Evolutionary conservation across 768 basidiomycete genomes (phyloP), one percentile per base, ranked within the genome.

Genomic region (Suillus brevipes): DNA sequence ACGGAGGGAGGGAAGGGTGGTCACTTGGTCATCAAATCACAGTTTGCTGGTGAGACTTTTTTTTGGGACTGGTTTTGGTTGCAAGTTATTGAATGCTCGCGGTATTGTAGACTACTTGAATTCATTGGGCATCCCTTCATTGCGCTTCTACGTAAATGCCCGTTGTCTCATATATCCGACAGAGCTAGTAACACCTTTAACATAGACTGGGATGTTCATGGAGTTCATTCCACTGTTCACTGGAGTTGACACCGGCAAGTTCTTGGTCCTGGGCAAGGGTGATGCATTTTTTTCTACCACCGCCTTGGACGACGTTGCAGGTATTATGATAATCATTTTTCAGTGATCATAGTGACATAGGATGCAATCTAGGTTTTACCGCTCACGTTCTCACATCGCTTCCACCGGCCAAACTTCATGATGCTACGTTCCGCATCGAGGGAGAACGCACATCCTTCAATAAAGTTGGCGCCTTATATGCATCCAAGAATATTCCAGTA

Each of bases 351-450:
- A 20, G 12, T 63, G 31, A 45, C 61, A 43, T 7, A 61, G 10
- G 28, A 60, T 9, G 13, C 20, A 9, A 28, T 43, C 18, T 28
- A 80, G 79, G 78, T n/a, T 80, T 78, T 49, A 53, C 76, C 36
- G 79, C 72, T 20, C 67, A 80, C 55, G 59, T 71, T 59, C 72
- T 80, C 61, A 79, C 78, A 12, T 70, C 74, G 1, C 63, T 78
- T 3, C 72, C 77, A 0, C 43, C 66, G 0, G 61, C 66, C 16
- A 65, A 70, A 31, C 71, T 78, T 14, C 70, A 73, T 14, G 64
- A 80, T 60, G 68, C 62, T 3, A 73, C 73, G 6, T 77, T 79
- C 70, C 78, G 78, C 23, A 71, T 80, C 40, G 66, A 80, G 63
- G 80, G 79, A n/a, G 74, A 79, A 34, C 74, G 77, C 4, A 66